A percentile compares a stretch with the other conserved stretches of the same genome.
Conservation (phyloP, 2,329 filamentous ascomycete genomes). For the Aspergillus nomiae region DNA sequence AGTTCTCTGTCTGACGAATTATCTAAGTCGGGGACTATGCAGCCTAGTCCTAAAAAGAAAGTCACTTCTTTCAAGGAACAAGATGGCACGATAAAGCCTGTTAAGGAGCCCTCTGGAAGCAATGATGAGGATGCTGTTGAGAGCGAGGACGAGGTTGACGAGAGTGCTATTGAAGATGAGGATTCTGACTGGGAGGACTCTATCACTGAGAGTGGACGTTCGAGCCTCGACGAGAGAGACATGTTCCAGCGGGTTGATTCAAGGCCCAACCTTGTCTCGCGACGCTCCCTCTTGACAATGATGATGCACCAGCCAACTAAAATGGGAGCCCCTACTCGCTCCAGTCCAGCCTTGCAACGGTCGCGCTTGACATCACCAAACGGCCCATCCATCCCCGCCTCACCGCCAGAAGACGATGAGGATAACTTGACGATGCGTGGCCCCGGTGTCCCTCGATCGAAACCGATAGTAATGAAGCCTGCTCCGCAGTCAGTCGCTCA, state of each 20-base stretch:
- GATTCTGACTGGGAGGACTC: conserved; percentile 67
- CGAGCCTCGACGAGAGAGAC: conserved; percentile 76
- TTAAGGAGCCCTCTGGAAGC: conserved; percentile 55
- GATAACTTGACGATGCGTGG: conserved; percentile 65
- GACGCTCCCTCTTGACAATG: conserved; percentile 84
- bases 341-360: conserved; percentile 47
- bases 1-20: conserved; percentile 59
- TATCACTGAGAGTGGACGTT: conserved; percentile 78
- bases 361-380: conserved; percentile 68
- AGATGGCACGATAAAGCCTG: conserved; percentile 67
- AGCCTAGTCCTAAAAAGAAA: conserved; percentile 62
- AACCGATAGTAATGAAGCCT: conserved; percentile 76
- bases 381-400: conserved; percentile 66
- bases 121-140: conserved; percentile 61
- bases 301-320: conserved; percentile 81
- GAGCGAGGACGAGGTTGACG: conserved; percentile 69
- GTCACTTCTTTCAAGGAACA: conserved; percentile 80
- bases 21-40: conserved; percentile 41
- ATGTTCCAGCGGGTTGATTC: conserved; percentile 93
- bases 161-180: conserved; percentile 77
- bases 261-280: conserved; percentile 77
- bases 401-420: conserved; percentile 59
- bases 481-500: conserved; percentile 72
- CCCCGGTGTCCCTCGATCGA: conserved; percentile 68
- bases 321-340: conserved; percentile 61